Evolutionary conservation across 2,329 filamentous ascomycete genomes (phyloP), one percentile per base, ranked within the genome.

Genomic region (Lachnellula hyalina): DNA sequence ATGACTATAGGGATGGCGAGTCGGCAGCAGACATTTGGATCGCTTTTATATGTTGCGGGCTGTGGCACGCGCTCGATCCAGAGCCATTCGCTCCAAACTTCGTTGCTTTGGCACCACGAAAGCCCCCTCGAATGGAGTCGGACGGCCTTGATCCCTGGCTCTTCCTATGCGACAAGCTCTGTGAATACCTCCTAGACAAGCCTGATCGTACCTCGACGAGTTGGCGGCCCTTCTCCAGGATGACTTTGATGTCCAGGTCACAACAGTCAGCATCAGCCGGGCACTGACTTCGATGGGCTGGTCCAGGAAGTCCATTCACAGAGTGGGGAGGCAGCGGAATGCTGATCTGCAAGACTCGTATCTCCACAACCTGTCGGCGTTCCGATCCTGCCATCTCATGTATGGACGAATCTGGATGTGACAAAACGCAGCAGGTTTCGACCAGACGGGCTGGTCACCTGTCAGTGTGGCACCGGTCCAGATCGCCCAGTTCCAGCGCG

Each of bases 381-480:
- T 70, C 51, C 54, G 57, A 11, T 70, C 65, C 0, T 69, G 71
- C 54, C 64, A 73, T 28, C 58, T 71, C 11, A 65, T 74, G 9
- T 73, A 61, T 71, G 34, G 67, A 74, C 54, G 65, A 74, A 59
- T 73, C 72, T 55, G 66, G 70, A 3, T 72, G 63, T 60, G 67
- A 74, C 54, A 72, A 68, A 56, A 61, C 62, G 17, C n/a, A n/a
- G 61, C 66, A 55, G 66, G 70, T 6, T 71, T 68, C 55, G 63
- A 71, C 49, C 63, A 67, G 12, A 71, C 59, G 8, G 67, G 67
- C 4, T 75, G 67, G 72, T 68, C 70, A 53, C 71, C 70, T 8
- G 41, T 60, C 12, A 65, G 70, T 11, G 59, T 65, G 40, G 60
- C 65, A 4, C 68, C 65, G 12, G 49, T 64, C 7, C 55, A 70